These are phyloP conservation scores for Globisporangium heterothallicum DNA, from an alignment of 352 stramenopile genomes.

Conservation along the genomic window DNA sequence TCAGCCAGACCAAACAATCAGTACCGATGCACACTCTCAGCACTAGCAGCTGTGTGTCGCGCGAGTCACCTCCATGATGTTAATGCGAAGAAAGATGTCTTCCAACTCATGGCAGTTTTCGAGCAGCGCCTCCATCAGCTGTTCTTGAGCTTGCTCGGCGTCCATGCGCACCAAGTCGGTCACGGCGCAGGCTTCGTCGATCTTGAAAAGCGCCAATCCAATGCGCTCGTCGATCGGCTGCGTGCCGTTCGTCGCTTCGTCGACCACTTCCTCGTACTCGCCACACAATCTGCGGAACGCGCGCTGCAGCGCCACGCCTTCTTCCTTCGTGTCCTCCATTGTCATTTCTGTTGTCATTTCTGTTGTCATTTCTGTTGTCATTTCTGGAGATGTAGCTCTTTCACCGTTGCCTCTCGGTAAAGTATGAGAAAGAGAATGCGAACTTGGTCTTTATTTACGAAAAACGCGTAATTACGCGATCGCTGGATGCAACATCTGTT, in stretches of 20 bases:
- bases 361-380: too few species aligned
- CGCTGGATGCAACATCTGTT: too few species aligned
- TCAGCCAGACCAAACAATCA: not conserved
- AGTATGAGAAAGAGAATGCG: not conserved
- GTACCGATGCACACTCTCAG: not conserved
- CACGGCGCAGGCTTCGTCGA: constrained; percentile 60
- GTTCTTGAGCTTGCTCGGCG: constrained; percentile 35
- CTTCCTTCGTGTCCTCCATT: constrained; percentile 4
- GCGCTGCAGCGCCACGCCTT: constrained; percentile 26
- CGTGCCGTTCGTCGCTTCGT: constrained; percentile 50
- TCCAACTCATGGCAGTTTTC: constrained; percentile 71
- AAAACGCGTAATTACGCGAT: constrained; percentile 7
- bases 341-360: not conserved
- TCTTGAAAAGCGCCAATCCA: constrained; percentile 77
- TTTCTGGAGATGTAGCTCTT: too few species aligned
- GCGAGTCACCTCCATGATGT: constrained; percentile 69
- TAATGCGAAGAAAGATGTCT: constrained; percentile 70
- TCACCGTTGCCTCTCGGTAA: not conserved
- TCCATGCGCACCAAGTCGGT: constrained; percentile 49
- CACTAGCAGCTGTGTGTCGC: not conserved
- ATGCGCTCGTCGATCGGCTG: constrained; percentile 63
- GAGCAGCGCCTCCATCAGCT: constrained; percentile 50
- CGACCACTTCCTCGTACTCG: constrained; percentile 67
- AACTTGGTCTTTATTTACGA: not conserved
- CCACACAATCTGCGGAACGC: constrained; percentile 52